Evolutionary conservation across 805 yeast genomes (phyloP), one percentile per base, ranked within the genome.

Genomic region (Grigorovia transvaalensis): DNA sequence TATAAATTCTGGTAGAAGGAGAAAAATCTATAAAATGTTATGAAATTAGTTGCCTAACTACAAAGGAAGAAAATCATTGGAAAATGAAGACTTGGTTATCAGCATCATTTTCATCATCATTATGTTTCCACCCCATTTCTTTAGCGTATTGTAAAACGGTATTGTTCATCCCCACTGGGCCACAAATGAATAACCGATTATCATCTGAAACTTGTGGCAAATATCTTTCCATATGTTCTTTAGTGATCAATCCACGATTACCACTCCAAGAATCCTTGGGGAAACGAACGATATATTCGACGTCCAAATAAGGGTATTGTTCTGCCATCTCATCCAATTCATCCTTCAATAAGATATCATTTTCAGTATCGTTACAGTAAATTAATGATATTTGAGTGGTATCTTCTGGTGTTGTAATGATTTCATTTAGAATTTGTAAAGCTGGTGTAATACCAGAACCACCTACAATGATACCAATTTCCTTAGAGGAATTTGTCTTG

Each of bases 391-490:
- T 73, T 50, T 75, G 74, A 41, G 91, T 84, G 35, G 64, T 41
- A 65, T 85, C 90, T 52, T 75, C 81, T 2, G 88, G 82, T 29
- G 82, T 80, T 17, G 89, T 84, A 55, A 84, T 78, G 49, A 85
- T 74, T 53, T 78, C 78, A 54, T 85, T 81, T 50, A 86, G 73
- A 15, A 90, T 84, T 69, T 89, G 95, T 62, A 85, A 75, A 70
- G 88, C 82, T 42, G 97, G 96, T 9, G 96, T 88, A 56, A 90
- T 84, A 50, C 97, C 95, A 0, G 91, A 80, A 18, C 95, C 95
- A 58, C 93, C 95, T 8, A 90, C 91, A 58, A 86, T 74, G 71
- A 86, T 74, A 18, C 82, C 81, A 52, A 86, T 73, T 54, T 81
- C 78, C 54, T 76, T 76, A 44, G 81, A 83, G 71, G 79, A 76